These are phyloP conservation scores for Pythium utonaiense DNA, from an alignment of 352 stramenopile genomes.

Conservation along the genomic window DNA sequence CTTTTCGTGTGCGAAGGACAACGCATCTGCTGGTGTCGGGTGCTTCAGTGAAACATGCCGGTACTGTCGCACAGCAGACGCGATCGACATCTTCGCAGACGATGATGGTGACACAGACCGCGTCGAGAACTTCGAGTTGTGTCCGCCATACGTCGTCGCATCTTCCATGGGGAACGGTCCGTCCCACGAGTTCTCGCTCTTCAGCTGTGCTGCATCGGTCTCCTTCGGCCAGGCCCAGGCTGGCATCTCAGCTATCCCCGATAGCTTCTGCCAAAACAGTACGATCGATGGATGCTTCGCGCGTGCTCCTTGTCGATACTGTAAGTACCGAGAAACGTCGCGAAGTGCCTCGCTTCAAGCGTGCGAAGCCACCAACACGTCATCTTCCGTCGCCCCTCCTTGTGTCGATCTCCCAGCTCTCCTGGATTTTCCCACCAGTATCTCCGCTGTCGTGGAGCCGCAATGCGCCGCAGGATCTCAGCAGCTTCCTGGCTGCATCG, in stretches of 20 bases:
- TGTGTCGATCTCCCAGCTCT: slow-evolving; percentile 1
- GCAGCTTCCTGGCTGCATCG: slow-evolving; percentile 10
- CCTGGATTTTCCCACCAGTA: not conserved
- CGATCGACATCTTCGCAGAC: slow-evolving; percentile 1
- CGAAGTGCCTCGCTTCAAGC: not conserved
- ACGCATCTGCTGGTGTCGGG: not conserved
- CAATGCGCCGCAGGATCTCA: not conserved
- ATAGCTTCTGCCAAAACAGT: slow-evolving; percentile 1
- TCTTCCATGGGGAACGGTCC: slow-evolving; percentile 10
- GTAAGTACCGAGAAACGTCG: slow-evolving; percentile 10
- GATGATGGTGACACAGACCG: not conserved
- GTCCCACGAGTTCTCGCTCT: not conserved
- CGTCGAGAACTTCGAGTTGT: slow-evolving; percentile 6
- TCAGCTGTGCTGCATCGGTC: slow-evolving; percentile 4
- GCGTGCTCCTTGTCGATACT: slow-evolving; percentile 21
- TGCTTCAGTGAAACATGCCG: slow-evolving; percentile 17
- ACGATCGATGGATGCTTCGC: slow-evolving; percentile 16
- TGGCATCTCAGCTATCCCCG: slow-evolving; percentile 15
- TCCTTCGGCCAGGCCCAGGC: slow-evolving; percentile 14
- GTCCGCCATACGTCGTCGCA: slow-evolving; percentile 7
- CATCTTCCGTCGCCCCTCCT: not conserved
- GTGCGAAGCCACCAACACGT: slow-evolving; percentile 1
- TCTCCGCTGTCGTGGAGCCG: slow-evolving; percentile 9
- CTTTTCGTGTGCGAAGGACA: not conserved
- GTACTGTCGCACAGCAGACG: slow-evolving; percentile 14